phyloP scores from a whole-genome alignment of 2,329 filamentous ascomycete genomes.

The Calonectria henricotiae region DNA sequence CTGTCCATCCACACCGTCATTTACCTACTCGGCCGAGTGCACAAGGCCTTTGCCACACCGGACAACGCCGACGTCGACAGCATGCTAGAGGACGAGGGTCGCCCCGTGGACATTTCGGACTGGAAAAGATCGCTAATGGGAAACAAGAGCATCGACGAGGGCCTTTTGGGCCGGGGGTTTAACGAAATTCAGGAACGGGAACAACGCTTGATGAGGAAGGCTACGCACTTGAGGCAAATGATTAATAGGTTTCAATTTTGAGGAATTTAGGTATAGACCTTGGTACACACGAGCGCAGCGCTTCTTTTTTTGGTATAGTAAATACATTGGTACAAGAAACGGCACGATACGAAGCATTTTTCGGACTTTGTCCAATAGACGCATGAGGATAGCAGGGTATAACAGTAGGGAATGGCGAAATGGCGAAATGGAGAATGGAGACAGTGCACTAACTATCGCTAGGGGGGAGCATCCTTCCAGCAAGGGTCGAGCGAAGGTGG shows the following conservation, averaged over 20 bases:
- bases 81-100: constrained; percentile 4
- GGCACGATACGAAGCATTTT: neutral
- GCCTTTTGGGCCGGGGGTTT: constrained; percentile 35
- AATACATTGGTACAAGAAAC: neutral
- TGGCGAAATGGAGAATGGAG: no score
- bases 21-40: constrained; percentile 35
- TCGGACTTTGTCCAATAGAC: no score
- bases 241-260: constrained; percentile 39
- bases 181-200: constrained; percentile 38
- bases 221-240: constrained; percentile 34
- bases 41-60: constrained; percentile 25
- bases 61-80: constrained; percentile 1
- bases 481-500: no score
- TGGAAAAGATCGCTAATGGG: constrained; percentile 38
- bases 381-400: no score
- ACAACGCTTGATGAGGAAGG: constrained; percentile 34
- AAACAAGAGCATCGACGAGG: constrained; percentile 28
- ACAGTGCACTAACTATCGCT: no score
- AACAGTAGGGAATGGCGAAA: no score
- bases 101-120: constrained; percentile 14
- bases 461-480: no score
- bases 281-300: neutral
- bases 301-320: neutral
- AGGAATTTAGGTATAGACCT: constrained; percentile 6
- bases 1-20: constrained; percentile 38